phyloP scores from a whole-genome alignment of 2,329 filamentous ascomycete genomes.

The Fonsecaea monophora region DNA sequence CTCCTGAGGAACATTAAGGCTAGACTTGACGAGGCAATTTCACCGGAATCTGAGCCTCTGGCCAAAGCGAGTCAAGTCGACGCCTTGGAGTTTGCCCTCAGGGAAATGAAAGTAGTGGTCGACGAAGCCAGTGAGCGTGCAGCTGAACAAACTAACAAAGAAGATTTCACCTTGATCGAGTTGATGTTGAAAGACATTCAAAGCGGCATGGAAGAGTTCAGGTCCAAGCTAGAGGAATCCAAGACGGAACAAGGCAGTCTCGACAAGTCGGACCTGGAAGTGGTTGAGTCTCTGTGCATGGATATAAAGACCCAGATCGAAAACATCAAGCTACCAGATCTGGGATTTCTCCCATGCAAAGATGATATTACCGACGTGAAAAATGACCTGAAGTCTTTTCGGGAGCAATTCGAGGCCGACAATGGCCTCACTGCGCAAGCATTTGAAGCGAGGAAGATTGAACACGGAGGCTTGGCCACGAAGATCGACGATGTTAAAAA shows the following conservation, averaged over 20 bases:
- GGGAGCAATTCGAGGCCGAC: constrained; percentile 70
- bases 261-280: constrained; percentile 81
- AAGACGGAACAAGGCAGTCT: constrained; percentile 62
- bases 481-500: constrained; percentile 79
- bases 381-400: constrained; percentile 73
- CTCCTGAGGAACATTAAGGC: constrained; percentile 88
- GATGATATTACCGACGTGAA: constrained; percentile 75
- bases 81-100: constrained; percentile 69
- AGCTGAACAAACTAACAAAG: constrained; percentile 72
- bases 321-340: constrained; percentile 72
- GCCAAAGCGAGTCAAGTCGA: constrained; percentile 69
- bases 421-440: constrained; percentile 77
- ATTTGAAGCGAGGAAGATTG: constrained; percentile 82
- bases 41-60: constrained; percentile 70
- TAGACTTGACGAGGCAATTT: constrained; percentile 78
- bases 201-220: constrained; percentile 74
- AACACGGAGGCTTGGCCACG: constrained; percentile 78
- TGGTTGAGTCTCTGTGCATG: constrained; percentile 79
- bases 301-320: constrained; percentile 83
- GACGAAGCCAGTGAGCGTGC: constrained; percentile 70
- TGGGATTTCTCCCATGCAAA: constrained; percentile 74
- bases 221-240: constrained; percentile 49
- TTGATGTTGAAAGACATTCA: constrained; percentile 79
- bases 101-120: constrained; percentile 77
- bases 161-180: constrained; percentile 79